Evolutionary conservation across 495 filamentous ascomycete species (phyloP).

Genomic region (Daldinia vernicosa): DNA sequence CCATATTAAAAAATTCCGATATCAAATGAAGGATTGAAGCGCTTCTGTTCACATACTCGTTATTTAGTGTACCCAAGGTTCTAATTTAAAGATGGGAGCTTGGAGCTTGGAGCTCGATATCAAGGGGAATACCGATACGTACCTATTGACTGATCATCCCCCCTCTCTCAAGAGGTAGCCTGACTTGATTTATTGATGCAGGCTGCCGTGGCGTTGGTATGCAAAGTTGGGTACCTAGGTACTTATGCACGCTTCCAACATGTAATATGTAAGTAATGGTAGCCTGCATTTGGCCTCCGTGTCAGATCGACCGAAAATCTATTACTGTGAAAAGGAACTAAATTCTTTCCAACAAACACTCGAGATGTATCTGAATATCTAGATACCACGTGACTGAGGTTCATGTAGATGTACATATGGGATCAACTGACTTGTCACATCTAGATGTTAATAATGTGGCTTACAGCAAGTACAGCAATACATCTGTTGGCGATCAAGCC

Average conservation of each 20-base stretch:
- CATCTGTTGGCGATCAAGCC: too few relatives aligned
- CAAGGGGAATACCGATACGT: not conserved
- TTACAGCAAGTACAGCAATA: not conserved
- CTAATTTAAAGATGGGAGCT: not conserved
- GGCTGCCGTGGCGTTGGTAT: not conserved
- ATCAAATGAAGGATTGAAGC: not conserved
- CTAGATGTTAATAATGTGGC: not conserved
- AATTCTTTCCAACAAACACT: too few relatives aligned
- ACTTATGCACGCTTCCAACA: not conserved
- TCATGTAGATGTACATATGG: too few relatives aligned
- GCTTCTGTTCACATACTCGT: not conserved
- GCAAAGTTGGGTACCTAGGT: not conserved
- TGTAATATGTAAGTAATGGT: not conserved
- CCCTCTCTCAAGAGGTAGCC: too few relatives aligned
- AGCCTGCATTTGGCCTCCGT: not conserved
- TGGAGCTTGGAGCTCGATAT: not conserved
- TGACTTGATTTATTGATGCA: not conserved
- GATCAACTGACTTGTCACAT: not conserved
- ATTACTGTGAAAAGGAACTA: too few relatives aligned
- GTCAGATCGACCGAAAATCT: too few relatives aligned
- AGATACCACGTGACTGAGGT: too few relatives aligned
- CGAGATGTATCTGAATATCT: too few relatives aligned
- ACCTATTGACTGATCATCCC: not conserved
- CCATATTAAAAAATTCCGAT: not conserved
- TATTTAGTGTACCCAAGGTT: not conserved